phyloP scores from a whole-genome alignment of 345 rosid genomes.

The Ceriops tagal region DNA sequence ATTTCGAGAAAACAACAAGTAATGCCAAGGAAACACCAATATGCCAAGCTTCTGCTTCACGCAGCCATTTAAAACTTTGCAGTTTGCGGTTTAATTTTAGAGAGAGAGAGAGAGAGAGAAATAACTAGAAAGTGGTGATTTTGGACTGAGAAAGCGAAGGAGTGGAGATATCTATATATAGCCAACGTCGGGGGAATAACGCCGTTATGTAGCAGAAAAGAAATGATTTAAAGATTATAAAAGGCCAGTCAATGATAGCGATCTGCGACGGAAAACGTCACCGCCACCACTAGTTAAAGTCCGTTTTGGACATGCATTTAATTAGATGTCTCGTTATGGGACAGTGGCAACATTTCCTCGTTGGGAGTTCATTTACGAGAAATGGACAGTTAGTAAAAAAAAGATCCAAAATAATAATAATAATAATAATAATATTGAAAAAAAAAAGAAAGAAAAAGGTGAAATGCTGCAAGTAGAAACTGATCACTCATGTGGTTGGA shows the following conservation, averaged over 20 bases:
- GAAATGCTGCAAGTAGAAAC: background rate
- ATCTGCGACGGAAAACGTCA: slow-evolving; percentile 24
- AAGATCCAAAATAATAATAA: too few species aligned
- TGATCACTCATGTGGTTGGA: background rate
- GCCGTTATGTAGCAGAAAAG: slow-evolving; percentile 39
- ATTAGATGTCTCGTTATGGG: background rate
- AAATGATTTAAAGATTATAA: background rate
- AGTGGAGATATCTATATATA: slow-evolving; percentile 22
- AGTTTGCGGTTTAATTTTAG: slow-evolving; percentile 7
- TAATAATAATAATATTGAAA: too few species aligned
- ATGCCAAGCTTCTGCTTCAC: slow-evolving; percentile 51
- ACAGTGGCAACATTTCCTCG: background rate
- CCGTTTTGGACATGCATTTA: slow-evolving; percentile 3
- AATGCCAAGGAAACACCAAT: slow-evolving; percentile 21
- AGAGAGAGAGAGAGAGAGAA: slow-evolving; percentile 9
- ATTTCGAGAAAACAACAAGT: slow-evolving; percentile 28
- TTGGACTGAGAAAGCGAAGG: slow-evolving; percentile 19
- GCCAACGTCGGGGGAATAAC: slow-evolving; percentile 43
- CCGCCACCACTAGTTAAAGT: slow-evolving; percentile 12
- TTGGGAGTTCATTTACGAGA: slow-evolving; percentile 16
- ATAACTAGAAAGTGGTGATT: slow-evolving; percentile 19
- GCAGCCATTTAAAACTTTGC: slow-evolving; percentile 50
- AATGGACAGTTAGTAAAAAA: slow-evolving; percentile 1
- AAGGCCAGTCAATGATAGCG: too few species aligned
- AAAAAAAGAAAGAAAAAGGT: background rate